Base-by-base conservation (phyloP, 2,329 filamentous ascomycete genomes). In the Dothideomycetes sp. region DNA sequence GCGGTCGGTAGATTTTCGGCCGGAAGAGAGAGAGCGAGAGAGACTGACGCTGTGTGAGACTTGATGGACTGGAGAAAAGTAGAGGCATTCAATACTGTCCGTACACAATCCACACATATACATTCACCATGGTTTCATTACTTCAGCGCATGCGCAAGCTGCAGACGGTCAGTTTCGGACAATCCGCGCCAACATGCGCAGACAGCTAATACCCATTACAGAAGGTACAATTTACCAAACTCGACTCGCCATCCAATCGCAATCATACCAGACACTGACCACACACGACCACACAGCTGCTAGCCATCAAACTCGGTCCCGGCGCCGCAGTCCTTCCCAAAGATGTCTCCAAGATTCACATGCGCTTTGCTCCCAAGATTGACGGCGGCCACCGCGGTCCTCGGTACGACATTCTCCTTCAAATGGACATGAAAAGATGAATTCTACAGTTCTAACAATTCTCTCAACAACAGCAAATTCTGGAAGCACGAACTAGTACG, bases 281-380 rank as follows among this genome's bases (percentile, higher is more conserved):
- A 45, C 44, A 54, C 27, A 48, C 52, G 51, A 43, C 55, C 27
- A 23, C 13, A 45, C 59, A 91, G 82, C 68, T 93, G 37, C 71
- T 91, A 49, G 68, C 71, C 55, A 70, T 96, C 62, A 78, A 82
- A 58, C 71, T 82, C 59, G 91, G 89, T 45, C 80, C 84, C 20
- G 91, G 89, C 43, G 87, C 91, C 30, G 81, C 84, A 15, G 68
- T 85, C 50, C 71, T 98, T 17, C 86, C 89, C 0, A 70, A 78
- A 20, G 76, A 85, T 55, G 76, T 93, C 40, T 78, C 80, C 32
- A 73, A 76, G 57, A 80, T 91, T 67, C 78, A 84, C 58, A 62
- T 91, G 64, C 75, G 84, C 53, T 87, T 88, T 59, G 76, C 78
- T 35, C 56, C 59, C 33, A 72, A 66, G 49, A 67, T 76, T 44